phyloP scores from a whole-genome alignment of 108 stramenopile species.

The Pelagomonas calceolata region DNA sequence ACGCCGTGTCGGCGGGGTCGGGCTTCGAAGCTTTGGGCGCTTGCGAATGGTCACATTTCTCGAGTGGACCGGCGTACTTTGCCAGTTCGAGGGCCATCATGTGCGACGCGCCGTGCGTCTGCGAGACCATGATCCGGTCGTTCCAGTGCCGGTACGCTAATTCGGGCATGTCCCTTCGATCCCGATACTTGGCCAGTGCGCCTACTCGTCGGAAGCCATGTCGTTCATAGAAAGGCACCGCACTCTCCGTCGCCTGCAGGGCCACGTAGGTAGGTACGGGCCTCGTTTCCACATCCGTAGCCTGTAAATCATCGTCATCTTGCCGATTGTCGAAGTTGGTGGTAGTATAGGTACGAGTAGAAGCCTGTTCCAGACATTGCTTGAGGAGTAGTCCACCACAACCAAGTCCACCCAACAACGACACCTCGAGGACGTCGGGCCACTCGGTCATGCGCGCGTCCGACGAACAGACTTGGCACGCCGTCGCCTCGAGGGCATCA shows the following conservation, averaged over 20 bases:
- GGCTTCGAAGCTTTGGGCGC: neutral
- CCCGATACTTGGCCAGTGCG: slow-evolving; percentile 19
- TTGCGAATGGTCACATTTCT: neutral
- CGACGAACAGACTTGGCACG: neutral
- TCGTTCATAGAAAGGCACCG: slow-evolving; percentile 19
- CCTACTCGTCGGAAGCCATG: slow-evolving; percentile 13
- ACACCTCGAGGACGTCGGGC: slow-evolving; percentile 16
- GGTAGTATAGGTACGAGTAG: too few relatives aligned
- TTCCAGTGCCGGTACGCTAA: slow-evolving; percentile 15
- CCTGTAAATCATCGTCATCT: neutral
- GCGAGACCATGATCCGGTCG: neutral
- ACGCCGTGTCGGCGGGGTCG: neutral
- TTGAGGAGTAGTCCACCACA: slow-evolving; percentile 16
- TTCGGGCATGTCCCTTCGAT: slow-evolving; percentile 8
- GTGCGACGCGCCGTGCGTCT: slow-evolving; percentile 9
- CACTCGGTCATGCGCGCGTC: slow-evolving; percentile 12
- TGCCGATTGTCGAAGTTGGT: too few relatives aligned
- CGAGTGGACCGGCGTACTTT: neutral
- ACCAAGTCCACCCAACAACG: slow-evolving; percentile 18
- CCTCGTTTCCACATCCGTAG: neutral
- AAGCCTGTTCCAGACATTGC: neutral
- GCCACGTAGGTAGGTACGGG: neutral
- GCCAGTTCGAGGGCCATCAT: slow-evolving; percentile 20
- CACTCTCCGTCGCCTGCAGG: slow-evolving; percentile 14
- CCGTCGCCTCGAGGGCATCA: neutral